Evolutionary conservation across 129 eudicot species (phyloP).

Genomic region (Ambrosia trifida): DNA sequence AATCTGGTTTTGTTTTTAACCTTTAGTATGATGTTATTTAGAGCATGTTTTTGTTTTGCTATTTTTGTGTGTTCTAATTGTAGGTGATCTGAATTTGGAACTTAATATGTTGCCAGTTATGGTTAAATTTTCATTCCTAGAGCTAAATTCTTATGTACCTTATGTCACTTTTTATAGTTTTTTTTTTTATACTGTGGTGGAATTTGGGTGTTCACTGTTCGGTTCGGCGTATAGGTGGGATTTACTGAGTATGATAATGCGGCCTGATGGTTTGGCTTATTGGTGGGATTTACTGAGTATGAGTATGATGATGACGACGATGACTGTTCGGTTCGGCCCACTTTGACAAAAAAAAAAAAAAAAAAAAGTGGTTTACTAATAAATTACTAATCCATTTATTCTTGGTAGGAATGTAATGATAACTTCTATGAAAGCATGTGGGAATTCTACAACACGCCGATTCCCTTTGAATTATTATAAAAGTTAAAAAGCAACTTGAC

Average conservation of each 20-base stretch:
- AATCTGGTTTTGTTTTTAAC: background rate
- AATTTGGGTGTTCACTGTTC: too few relatives aligned
- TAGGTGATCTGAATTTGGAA: constrained; percentile 31
- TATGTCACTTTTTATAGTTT: background rate
- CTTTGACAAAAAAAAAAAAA: too few relatives aligned
- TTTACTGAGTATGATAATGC: too few relatives aligned
- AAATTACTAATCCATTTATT: background rate
- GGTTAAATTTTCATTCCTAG: constrained; percentile 23
- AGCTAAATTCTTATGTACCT: constrained; percentile 22
- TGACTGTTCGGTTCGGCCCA: too few relatives aligned
- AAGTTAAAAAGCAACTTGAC: background rate
- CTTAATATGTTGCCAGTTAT: constrained; percentile 28
- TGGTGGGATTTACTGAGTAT: too few relatives aligned
- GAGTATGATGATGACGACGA: too few relatives aligned
- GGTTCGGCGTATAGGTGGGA: too few relatives aligned
- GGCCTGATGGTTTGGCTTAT: too few relatives aligned
- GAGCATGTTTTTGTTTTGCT: constrained; percentile 27
- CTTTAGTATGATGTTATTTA: constrained; percentile 27
- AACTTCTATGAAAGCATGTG: constrained; percentile 13
- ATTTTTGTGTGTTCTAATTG: constrained; percentile 33
- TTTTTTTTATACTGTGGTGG: constrained; percentile 1
- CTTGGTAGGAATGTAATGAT: constrained; percentile 4
- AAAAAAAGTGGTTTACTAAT: background rate
- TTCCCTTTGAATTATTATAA: background rate
- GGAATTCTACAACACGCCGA: constrained; percentile 23